Evolutionary conservation across 139 green algal species (phyloP), one percentile per base, ranked within the genome.

Genomic region (Limnomonas spitsbergensis): DNA sequence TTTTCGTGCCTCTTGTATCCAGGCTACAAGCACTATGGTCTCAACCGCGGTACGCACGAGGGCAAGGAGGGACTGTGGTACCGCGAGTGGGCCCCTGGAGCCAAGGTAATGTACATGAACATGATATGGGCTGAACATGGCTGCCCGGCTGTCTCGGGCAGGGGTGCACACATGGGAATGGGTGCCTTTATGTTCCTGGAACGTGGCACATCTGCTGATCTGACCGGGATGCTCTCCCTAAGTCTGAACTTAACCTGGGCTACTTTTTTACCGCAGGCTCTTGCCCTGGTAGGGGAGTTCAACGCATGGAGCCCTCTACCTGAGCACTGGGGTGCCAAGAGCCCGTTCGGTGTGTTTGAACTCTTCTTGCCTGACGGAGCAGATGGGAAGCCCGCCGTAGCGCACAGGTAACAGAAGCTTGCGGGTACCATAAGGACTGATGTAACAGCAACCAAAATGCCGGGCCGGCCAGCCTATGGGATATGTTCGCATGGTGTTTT

Each of bases 241-340:
- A n/a, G n/a, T n/a, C n/a, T n/a, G n/a, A n/a, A n/a, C n/a, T n/a
- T n/a, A 61, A 61, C 47, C 20, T 61, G 47, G 20, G 20, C 20
- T 14, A 61, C 47, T 61, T 20, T 61, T 61, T 61, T 14, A 72
- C 61, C 27, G 6, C 61, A 88, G 83, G 89, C 92, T 0, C 47
- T 98, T 14, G 88, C 90, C 2, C 90, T 99, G 38, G 87, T 99
- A 38, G 95, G 95, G 1, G 93, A 98, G 54, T 99, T 97, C 93
- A 99, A 99, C 85, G 85, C 91, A 84, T 99, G 95, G 95, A 86
- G 91, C 9, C 87, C 93, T 24, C 66, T 81, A 34, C 71, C 86
- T 9, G 73, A 87, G n/a, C 90, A 98, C 86, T 98, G 94, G 94
- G 92, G 90, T 0, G 76, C 89, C 67, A 93, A 93, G 83, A 96